Conservation (phyloP, 192 early-diverging fungal species). For the Fimicolochytrium jonesii region DNA sequence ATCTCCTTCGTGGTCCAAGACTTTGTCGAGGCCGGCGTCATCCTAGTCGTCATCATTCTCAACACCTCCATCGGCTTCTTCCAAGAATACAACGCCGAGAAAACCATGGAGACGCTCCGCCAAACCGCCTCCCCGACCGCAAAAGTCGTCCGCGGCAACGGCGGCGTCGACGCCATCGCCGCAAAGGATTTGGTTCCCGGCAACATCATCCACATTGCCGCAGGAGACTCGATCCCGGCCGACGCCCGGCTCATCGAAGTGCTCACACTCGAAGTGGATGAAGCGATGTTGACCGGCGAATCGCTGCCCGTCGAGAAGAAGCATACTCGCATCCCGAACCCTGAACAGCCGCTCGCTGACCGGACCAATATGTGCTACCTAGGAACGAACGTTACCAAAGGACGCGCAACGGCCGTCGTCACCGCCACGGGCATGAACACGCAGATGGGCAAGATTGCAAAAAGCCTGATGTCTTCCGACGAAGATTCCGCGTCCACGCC, state of each 20-base stretch:
- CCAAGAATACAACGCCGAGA: constrained; percentile 21
- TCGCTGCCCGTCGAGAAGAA: constrained; percentile 33
- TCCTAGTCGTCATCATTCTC: constrained; percentile 3
- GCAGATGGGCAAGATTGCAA: constrained; percentile 71
- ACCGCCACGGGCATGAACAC: constrained; percentile 73
- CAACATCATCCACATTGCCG: no score
- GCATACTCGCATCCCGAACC: background rate
- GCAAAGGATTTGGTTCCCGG: constrained; percentile 68
- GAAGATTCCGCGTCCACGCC: constrained; percentile 21
- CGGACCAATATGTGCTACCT: constrained; percentile 55
- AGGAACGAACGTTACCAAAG: constrained; percentile 66
- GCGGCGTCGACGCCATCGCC: constrained; percentile 41
- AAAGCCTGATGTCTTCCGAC: constrained; percentile 66
- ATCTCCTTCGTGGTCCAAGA: no score
- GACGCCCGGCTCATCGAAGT: constrained; percentile 62
- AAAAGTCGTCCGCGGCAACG: constrained; percentile 67
- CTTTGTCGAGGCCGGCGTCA: no score
- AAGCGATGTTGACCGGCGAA: constrained; percentile 37
- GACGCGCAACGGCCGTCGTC: constrained; percentile 67
- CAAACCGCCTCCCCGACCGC: constrained; percentile 64
- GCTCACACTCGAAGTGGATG: constrained; percentile 33
- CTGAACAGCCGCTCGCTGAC: constrained; percentile 24
- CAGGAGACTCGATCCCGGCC: constrained; percentile 73
- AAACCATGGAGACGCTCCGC: constrained; percentile 33
- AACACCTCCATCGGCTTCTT: constrained; percentile 18